Evolutionary conservation across 139 green algal genomes (phyloP).

Genomic region (Chlorella ohadii): DNA sequence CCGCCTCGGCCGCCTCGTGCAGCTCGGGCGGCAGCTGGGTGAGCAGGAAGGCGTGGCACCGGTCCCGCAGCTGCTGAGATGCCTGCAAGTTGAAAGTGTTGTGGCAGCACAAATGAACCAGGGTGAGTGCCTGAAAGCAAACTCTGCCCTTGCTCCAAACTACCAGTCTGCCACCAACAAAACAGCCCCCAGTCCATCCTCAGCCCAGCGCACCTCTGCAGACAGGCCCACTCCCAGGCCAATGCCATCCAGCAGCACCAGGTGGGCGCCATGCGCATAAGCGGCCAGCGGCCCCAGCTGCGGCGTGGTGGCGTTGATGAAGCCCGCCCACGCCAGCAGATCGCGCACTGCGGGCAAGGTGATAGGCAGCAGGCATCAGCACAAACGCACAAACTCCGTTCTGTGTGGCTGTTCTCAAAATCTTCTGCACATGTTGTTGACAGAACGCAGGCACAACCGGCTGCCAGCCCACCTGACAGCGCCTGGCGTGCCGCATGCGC

Average conservation of each 20-base stretch:
- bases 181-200: too few relatives aligned
- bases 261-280: constrained; percentile 89
- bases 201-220: constrained; percentile 27
- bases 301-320: constrained; percentile 73
- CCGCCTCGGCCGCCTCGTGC: neutral
- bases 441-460: neutral
- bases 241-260: constrained; percentile 94
- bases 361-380: neutral
- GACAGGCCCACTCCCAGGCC: constrained; percentile 84
- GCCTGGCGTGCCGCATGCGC: constrained; percentile 52
- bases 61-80: constrained; percentile 46
- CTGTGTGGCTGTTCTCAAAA: too few relatives aligned
- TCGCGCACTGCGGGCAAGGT: constrained; percentile 73
- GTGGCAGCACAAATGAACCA: neutral
- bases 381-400: too few relatives aligned
- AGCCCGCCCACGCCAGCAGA: constrained; percentile 90
- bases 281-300: constrained; percentile 67
- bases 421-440: too few relatives aligned
- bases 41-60: constrained; percentile 65
- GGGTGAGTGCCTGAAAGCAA: neutral
- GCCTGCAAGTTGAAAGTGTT: neutral
- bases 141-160: neutral
- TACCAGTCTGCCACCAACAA: neutral
- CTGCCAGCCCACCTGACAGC: constrained; percentile 60
- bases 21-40: constrained; percentile 60